phyloP scores from a whole-genome alignment of 225 moss, liverwort and hornwort genomes.

The Asterella californica region DNA sequence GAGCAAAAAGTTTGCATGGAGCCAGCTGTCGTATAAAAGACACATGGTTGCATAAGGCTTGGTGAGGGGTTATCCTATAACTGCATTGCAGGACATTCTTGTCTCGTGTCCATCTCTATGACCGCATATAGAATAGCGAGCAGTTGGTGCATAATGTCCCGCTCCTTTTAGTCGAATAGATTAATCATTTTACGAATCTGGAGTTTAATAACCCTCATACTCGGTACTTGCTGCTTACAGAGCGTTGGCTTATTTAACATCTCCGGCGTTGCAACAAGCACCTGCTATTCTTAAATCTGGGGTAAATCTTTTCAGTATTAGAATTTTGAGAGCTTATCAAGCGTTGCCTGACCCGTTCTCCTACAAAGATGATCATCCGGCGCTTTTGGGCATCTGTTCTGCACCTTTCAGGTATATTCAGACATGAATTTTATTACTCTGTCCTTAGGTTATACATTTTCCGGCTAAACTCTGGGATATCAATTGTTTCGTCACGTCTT shows the following conservation, averaged over 20 bases:
- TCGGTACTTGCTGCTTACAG: conserved; percentile 30
- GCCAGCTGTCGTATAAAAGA: too few relatives aligned
- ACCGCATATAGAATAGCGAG: not conserved
- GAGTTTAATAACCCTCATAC: not conserved
- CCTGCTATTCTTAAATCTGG: conserved; percentile 66
- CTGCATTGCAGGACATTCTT: not conserved
- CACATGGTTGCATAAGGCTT: not conserved
- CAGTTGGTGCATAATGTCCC: not conserved
- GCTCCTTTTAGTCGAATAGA: not conserved
- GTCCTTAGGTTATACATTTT: too few relatives aligned
- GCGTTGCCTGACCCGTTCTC: conserved; percentile 81
- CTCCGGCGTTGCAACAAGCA: conserved; percentile 70
- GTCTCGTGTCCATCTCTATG: not conserved
- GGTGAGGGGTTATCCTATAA: not conserved
- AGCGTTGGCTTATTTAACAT: conserved; percentile 81
- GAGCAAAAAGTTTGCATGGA: not conserved
- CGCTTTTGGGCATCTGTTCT: conserved; percentile 72
- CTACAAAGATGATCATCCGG: conserved; percentile 78
- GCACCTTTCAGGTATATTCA: conserved; percentile 62
- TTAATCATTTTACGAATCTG: not conserved
- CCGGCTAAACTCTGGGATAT: too few relatives aligned
- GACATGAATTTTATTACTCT: too few relatives aligned
- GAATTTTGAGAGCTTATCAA: conserved; percentile 83
- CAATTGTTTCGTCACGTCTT: too few relatives aligned
- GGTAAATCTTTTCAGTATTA: conserved; percentile 75